Base-by-base conservation (phyloP, 305 asterid genomes). In the Fraxinus dipetala region DNA sequence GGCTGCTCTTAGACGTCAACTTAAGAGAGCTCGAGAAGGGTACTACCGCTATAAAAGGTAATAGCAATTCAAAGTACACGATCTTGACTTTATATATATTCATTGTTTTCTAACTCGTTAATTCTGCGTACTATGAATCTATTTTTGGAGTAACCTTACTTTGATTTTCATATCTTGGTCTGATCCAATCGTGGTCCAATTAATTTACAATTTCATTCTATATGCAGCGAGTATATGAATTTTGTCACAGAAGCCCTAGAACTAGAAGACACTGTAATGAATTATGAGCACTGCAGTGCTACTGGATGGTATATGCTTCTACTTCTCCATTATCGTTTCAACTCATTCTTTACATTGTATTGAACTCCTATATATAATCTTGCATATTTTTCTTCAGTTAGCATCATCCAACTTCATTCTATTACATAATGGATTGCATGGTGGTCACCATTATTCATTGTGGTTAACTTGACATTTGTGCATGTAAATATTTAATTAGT, bases 211-310 rank as follows among this genome's bases (percentile, higher is more conserved):
- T 81, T 83, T 84, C 80, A 75, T 82, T 70, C 72, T 75, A 76
- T 84, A 75, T 86, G 87, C 94, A 90, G 95, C 75, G 97, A 93
- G 91, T 93, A 93, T 80, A 83, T 83, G 84, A 91, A 87, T 72
- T 84, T 89, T 82, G 97, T 91, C 79, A 87, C 84, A 34, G 95
- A 91, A 87, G 94, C 95, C 40, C 88, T 91, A 80, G 95, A 91
- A 89, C 87, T 93, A 88, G 97, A 93, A 86, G 97, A 93, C 86
- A 91, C 94, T 65, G 86, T 91, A 83, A 91, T 90, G 92, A 93
- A 88, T 84, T 88, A 83, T 82, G 92, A 91, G 89, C 91, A 88
- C 85, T 77, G 86, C 45, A 80, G 75, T 80, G 85, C 89, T 69
- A 87, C 80, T 83, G 95, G 92, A 85, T 93, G 97, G 95, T 93